Base-by-base conservation (phyloP, 768 basidiomycete genomes). In the Mycena galericulata region DNA sequence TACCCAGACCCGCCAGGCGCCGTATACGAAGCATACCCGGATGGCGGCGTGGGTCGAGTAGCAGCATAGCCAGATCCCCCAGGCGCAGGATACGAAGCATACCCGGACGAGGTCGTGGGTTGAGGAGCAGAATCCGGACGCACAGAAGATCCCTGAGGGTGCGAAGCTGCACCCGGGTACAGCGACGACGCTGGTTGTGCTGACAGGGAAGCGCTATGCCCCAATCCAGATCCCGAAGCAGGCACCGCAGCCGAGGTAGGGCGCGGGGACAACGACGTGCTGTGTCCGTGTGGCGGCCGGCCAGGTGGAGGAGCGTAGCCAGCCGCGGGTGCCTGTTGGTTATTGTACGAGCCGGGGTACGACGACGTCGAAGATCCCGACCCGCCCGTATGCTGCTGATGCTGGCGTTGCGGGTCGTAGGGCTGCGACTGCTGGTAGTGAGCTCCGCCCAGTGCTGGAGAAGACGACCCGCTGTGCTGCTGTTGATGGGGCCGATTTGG, bases 101-200 rank as follows among this genome's bases (percentile, higher is more conserved):
- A 63, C 6, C 43, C 41, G 6, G 66, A 45, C 45, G n/a, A n/a
- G n/a, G 60, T 63, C 46, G 62, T 53, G 18, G 67, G 67, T 47
- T 61, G 59, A 63, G 60, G 62, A 30, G 66, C 47, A 41, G 70
- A 41, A 63, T 67, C 69, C 27, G 53, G 67, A 41, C 54, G 49
- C 40, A 14, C n/a, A 59, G 57, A 47, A 57, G 40, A 58, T 22
- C 62, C 53, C 30, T 60, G 45, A 60, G 59, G 60, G 46, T 45
- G 49, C 36, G 55, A 49, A 47, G 29, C n/a, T n/a, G n/a, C n/a
- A n/a, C n/a, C 41, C 18, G 27, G 63, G 46, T 65, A 65, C 64
- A 54, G 24, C 57, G 65, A 14, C 20, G 55, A 11, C 34, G 50
- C 43, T 14, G 65, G 65, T 14, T 46, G 22, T 2, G 62, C 67